phyloP scores from a whole-genome alignment of 2,329 filamentous ascomycete species.

The Fusarium lateritium region DNA sequence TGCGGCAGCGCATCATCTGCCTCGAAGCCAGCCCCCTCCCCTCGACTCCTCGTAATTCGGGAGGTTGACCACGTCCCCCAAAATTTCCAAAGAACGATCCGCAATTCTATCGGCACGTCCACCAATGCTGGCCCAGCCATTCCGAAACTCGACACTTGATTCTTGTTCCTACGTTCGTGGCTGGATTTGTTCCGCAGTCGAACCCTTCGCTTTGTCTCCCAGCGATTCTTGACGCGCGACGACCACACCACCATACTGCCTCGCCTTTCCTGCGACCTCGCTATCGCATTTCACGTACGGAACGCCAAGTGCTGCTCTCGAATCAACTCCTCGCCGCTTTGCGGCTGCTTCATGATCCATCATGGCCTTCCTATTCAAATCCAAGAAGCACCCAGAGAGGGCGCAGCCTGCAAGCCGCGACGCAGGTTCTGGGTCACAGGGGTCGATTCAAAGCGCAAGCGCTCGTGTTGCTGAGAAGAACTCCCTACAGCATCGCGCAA shows the following conservation, averaged over 20 bases:
- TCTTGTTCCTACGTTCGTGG: constrained; percentile 51
- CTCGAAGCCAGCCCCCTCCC: constrained; percentile 46
- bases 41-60: constrained; percentile 50
- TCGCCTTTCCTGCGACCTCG: constrained; percentile 16
- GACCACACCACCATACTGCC: constrained; percentile 17
- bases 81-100: constrained; percentile 50
- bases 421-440: constrained; percentile 62
- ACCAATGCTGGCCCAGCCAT: constrained; percentile 64
- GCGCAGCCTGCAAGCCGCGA: constrained; percentile 67
- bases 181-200: constrained; percentile 44
- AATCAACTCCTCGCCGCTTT: constrained; percentile 52
- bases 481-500: constrained; percentile 69
- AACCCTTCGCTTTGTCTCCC: constrained; percentile 25
- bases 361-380: constrained; percentile 89
- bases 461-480: constrained; percentile 67
- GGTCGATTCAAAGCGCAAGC: constrained; percentile 64
- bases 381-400: constrained; percentile 81
- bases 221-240: constrained; percentile 44
- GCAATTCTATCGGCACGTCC: constrained; percentile 43
- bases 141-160: constrained; percentile 56
- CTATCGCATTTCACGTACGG: constrained; percentile 21
- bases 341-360: constrained; percentile 59
- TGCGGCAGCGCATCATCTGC: constrained; percentile 42
- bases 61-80: constrained; percentile 52
- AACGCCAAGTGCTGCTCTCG: constrained; percentile 36